Base-by-base conservation (phyloP, 306 rosid genomes). In the Prunus mira region DNA sequence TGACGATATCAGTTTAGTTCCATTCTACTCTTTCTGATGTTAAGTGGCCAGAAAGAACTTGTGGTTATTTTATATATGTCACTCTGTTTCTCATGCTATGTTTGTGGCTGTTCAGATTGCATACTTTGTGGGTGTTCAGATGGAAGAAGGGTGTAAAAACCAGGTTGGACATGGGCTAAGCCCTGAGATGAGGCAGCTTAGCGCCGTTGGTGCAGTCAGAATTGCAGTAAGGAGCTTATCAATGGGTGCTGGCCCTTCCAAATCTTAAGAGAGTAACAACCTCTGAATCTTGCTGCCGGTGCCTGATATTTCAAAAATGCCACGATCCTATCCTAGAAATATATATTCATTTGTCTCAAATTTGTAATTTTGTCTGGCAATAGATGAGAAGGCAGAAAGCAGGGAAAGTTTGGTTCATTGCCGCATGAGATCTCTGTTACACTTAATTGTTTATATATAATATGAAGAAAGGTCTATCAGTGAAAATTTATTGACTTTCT, bases 201-300 rank as follows among this genome's bases (percentile, higher is more conserved):
- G 98, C 30, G 85, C 91, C 9, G 92, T 95, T 61, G 97, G 97
- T n/a, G 90, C 87, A 15, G 89, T 95, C 65, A 91, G 80, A 85
- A 85, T 91, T 81, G 97, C 92, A 6, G 93, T 95, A 81, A 87
- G 98, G 92, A 81, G 96, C 86, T 87, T 71, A 82, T 87, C 93
- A 46, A 85, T 92, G 87, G 83, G 65, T 51, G 87, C 88, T 4
- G 97, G 97, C 62, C 67, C 93, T 28, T 92, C 99, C 9, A 81
- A 72, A 51, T 82, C 84, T 41, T 81, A 69, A 72, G 47, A 46
- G 22, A 34, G 51, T 62, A 10, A 43, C 51, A 71, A 60, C 55
- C 47, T 72, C 22, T 15, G 52, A 73, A 54, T 71, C 51, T 75
- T 66, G 32, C 50, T 57, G 34, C 71, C 65, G 25, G 19, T 3